These are phyloP conservation scores for Magnolia officinalis DNA, from an alignment of 164 flowering plant species.

Conservation along the genomic window DNA sequence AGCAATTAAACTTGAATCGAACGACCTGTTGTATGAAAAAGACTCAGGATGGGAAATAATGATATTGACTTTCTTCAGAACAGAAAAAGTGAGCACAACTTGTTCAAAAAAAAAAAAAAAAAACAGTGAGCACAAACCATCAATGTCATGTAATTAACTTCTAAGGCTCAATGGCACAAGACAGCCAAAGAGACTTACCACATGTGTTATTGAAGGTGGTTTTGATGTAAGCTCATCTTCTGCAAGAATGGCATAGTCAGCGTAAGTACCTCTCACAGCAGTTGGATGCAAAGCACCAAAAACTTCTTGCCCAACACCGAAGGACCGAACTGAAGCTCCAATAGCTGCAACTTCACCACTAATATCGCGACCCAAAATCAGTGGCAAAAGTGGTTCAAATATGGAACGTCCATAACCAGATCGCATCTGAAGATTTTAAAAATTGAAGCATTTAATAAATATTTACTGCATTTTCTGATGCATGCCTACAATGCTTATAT, in stretches of 20 bases:
- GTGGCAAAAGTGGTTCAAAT: slow-evolving; percentile 73
- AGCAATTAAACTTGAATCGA: too few relatives aligned
- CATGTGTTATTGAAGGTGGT: slow-evolving; percentile 72
- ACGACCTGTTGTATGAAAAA: too few relatives aligned
- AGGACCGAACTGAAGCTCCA: slow-evolving; percentile 64
- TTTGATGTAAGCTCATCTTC: slow-evolving; percentile 69
- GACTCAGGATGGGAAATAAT: too few relatives aligned
- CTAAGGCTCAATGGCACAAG: not conserved
- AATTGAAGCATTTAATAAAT: slow-evolving; percentile 11
- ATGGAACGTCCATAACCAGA: slow-evolving; percentile 92
- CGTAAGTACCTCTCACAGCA: slow-evolving; percentile 87
- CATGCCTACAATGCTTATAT: not conserved
- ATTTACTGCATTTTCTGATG: not conserved
- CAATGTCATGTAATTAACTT: not conserved
- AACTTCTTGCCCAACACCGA: slow-evolving; percentile 80
- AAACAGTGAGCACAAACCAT: not conserved
- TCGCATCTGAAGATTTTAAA: slow-evolving; percentile 68
- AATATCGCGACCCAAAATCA: slow-evolving; percentile 93
- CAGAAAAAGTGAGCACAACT: not conserved
- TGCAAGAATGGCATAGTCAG: slow-evolving; percentile 86
- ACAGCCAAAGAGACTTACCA: slow-evolving; percentile 39
- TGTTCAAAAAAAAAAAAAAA: too few relatives aligned
- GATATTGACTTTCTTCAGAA: not conserved
- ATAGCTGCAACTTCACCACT: slow-evolving; percentile 96
- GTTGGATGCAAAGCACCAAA: slow-evolving; percentile 99